Base-by-base conservation (phyloP, 148 eudicot species). In the Vaccinium corymbosum region DNA sequence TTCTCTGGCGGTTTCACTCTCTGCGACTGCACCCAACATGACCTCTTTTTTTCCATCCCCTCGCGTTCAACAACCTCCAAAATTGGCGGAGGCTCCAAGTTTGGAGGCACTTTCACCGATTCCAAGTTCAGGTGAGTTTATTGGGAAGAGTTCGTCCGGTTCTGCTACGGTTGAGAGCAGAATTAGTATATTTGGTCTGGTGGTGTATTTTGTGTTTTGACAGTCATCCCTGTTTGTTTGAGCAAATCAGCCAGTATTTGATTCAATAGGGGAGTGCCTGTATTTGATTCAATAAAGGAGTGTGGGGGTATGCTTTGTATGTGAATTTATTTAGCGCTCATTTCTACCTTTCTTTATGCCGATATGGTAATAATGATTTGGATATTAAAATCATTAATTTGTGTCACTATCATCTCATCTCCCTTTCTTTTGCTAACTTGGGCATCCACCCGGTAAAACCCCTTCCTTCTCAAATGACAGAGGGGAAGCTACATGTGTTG, bases 11-110 rank as follows among this genome's bases (percentile, higher is more conserved):
- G 14, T 75, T 46, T 9, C 27, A 2, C 53, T 27, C 22, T 20
- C 2, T 46, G 53, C 13, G 53, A 75, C 78, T 75, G 78, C 78
- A 38, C 53, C 78, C 52, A 75, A 75, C 53, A 46, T 75, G 22
- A 38, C 79, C 56, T 76, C 56, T 3, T 76, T 76, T 76, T 49
- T 49, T 17, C 79, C 79, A n/a, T 76, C 79, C 53, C 76, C 76
- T 38, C 48, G 49, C 0, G 3, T 6, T 49, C 27, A 74, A 19
- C 78, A 74, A 42, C 78, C 78, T 46, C 55, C 32, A 48, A 51
- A 49, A 76, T 12, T 1, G 35, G 79, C 32, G 6, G 29, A 19
- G 7, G 52, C 56, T 68, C 73, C 73, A n/a, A 49, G 79, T 49
- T 11, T n/a, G 1, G 79, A 12, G 79, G 56, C 79, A 48, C 27